A percentile compares a stretch with the other conserved stretches of the same genome.
Evolutionary conservation across 495 filamentous ascomycete species (phyloP).

Genomic region (Podospora fimiseda): DNA sequence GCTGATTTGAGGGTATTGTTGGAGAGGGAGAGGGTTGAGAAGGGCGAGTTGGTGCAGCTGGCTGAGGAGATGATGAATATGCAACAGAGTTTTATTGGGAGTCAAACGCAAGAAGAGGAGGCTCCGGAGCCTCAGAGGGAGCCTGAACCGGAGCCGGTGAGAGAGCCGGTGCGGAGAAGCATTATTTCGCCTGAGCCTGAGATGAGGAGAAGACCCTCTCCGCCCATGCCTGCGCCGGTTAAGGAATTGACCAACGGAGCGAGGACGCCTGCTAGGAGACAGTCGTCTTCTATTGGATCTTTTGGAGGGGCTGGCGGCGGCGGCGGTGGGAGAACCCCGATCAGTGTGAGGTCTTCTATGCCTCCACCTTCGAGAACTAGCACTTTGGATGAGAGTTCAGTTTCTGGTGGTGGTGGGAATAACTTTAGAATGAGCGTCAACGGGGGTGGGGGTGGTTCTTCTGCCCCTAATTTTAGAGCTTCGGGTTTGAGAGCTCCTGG

Average conservation of each 20-base stretch:
- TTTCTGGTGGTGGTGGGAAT: too few species aligned
- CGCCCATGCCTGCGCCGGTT: neutral
- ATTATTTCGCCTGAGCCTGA: too few species aligned
- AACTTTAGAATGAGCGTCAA: conserved; percentile 10
- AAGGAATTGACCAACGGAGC: neutral
- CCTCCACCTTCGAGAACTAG: neutral
- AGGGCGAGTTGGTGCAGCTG: conserved; percentile 84
- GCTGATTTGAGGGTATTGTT: conserved; percentile 56
- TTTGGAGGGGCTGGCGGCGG: too few species aligned
- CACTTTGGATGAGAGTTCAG: too few species aligned
- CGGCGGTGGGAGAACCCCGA: neutral
- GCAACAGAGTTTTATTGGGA: conserved; percentile 24
- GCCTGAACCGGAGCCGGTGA: conserved; percentile 8
- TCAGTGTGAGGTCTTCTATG: neutral
- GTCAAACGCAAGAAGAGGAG: too few species aligned
- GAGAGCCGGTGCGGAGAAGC: neutral
- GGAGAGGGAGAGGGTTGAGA: conserved; percentile 79
- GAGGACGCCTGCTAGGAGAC: conserved; percentile 11
- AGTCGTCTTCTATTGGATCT: neutral
- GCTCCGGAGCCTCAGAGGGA: conserved; percentile 2
- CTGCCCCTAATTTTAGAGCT: conserved; percentile 16
- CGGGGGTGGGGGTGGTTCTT: conserved; percentile 12
- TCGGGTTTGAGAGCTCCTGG: conserved; percentile 42
- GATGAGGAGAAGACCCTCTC: neutral
- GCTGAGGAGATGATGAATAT: conserved; percentile 83